Conservation (phyloP, 148 eudicot genomes). For the Bassia scoparia region DNA sequence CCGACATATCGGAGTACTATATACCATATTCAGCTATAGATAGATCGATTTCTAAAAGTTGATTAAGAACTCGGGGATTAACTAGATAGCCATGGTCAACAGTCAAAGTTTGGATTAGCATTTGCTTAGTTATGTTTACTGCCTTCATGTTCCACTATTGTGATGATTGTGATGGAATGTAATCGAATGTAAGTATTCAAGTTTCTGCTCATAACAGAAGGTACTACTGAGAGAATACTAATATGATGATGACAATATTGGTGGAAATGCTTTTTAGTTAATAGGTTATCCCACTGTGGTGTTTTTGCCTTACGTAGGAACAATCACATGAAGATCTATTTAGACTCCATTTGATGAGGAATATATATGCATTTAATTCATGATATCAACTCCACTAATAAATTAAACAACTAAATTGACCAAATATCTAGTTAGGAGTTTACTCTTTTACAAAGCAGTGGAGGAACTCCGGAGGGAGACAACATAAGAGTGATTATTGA, state of each 20-base stretch:
- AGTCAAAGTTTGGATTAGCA: too few relatives aligned
- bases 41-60: too few relatives aligned
- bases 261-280: background rate
- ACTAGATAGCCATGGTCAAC: too few relatives aligned
- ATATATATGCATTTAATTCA: slow-evolving; percentile 7
- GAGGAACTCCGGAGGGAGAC: slow-evolving; percentile 16
- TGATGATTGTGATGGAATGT: background rate
- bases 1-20: too few relatives aligned
- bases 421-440: too few relatives aligned
- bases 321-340: slow-evolving; percentile 1
- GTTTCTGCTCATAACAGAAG: background rate
- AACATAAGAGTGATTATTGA: background rate
- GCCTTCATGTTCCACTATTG: background rate
- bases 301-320: slow-evolving; percentile 4
- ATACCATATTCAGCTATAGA: too few relatives aligned
- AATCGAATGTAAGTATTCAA: too few relatives aligned
- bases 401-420: too few relatives aligned
- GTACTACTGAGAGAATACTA: background rate
- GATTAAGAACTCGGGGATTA: too few relatives aligned
- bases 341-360: background rate
- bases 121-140: too few relatives aligned
- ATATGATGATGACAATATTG: background rate
- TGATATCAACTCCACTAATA: slow-evolving; percentile 12
- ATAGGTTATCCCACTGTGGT: background rate
- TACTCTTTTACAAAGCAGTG: background rate